Evolutionary conservation across 805 yeast species (phyloP), one percentile per base, ranked within the genome.

Genomic region (Nakazawaea peltata): DNA sequence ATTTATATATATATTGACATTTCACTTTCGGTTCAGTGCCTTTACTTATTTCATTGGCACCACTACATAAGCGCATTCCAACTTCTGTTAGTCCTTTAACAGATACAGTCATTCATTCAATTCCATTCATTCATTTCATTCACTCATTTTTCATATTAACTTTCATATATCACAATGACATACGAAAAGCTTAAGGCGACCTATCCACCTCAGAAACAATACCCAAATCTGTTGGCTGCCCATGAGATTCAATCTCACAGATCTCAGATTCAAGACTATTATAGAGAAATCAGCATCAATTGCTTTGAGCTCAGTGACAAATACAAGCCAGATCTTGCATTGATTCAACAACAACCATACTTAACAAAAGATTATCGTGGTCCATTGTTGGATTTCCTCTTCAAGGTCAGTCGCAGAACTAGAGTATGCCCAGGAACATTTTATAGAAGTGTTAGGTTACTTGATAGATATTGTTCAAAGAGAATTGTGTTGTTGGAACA

Each of bases 391-490:
- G 90, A 82, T 46, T 84, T 83, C 46, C 56, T 83, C 19, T 65
- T 80, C 46, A 85, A 83, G 59, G 61, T 74, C 56, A 55, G 81
- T 42, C 48, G 69, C 43, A 56, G 77, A 53, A 58, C 81, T 51
- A 62, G 74, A 48, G 67, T 78, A 45, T 54, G 81, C 36, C 71
- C 82, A 51, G 67, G 77, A 54, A 69, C 80, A 40, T 67, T 75
- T 57, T 65, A 73, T 67, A 64, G 72, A 37, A 70, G 81, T 0
- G 75, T 80, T 26, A 71, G 75, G 41, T 63, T 84, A 32, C 77
- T 85, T 42, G 95, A 85, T 53, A 69, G 95, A 36, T 85, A 85
- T 59, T 80, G 90, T 49, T 78, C 88, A 39, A 77, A 76, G 47
- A 66, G 95, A 44, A 71, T 83, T 5, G 85, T 86, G 1, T 64